phyloP scores from a whole-genome alignment of 1,284 basidiomycete genomes.

The Moniliella sp. region DNA sequence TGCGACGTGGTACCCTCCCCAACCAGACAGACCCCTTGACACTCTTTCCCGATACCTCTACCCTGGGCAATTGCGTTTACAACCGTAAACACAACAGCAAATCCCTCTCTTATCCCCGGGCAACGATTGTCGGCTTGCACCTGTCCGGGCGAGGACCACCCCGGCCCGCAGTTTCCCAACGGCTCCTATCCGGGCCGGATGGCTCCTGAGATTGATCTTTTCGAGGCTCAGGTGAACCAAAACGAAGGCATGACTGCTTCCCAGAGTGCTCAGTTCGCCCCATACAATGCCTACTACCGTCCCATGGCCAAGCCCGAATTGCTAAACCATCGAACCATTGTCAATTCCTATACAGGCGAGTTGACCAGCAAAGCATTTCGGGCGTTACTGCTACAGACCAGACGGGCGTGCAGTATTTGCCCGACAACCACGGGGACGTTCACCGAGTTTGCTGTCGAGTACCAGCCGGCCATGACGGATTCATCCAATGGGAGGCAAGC shows the following conservation, averaged over 20 bases:
- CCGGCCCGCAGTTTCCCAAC: not conserved
- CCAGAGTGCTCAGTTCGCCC: conserved; percentile 57
- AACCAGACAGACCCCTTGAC: no score
- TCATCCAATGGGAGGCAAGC: conserved; percentile 43
- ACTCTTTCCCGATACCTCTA: no score
- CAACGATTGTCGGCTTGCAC: conserved; percentile 46
- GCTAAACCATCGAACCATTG: conserved; percentile 29
- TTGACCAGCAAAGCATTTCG: conserved; percentile 48
- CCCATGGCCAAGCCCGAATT: conserved; percentile 18
- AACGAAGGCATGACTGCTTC: conserved; percentile 42
- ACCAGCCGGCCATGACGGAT: conserved; percentile 42
- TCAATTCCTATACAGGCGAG: conserved; percentile 56
- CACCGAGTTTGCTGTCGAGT: conserved; percentile 15
- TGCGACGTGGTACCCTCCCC: conserved; percentile 24
- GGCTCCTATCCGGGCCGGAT: no score
- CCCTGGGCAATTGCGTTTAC: conserved; percentile 16
- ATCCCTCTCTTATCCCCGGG: conserved; percentile 35
- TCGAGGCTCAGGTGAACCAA: conserved; percentile 41
- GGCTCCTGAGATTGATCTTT: conserved; percentile 48
- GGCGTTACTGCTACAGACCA: conserved; percentile 17
- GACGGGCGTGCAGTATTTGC: conserved; percentile 12
- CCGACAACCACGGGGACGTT: no score
- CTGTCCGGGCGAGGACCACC: conserved; percentile 34
- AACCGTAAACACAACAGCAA: conserved; percentile 24
- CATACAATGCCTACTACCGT: conserved; percentile 38